phyloP scores from a whole-genome alignment of 306 rosid genomes.

The Prunus kanzakura region DNA sequence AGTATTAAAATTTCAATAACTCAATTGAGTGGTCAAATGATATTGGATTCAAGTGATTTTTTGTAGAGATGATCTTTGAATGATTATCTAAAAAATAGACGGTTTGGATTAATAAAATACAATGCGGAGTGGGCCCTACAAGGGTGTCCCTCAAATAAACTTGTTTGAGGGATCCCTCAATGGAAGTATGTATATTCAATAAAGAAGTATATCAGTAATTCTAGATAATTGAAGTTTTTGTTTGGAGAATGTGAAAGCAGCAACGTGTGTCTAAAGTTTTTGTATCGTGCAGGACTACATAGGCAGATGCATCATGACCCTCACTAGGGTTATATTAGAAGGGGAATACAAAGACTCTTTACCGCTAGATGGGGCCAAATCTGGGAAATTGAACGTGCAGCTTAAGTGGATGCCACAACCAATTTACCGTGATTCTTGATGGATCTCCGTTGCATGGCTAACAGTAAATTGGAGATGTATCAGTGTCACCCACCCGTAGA shows the following conservation, averaged over 20 bases:
- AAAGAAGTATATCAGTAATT: not conserved
- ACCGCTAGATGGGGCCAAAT: constrained; percentile 74
- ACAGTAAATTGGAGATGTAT: not conserved
- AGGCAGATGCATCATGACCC: constrained; percentile 91
- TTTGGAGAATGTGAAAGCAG: not conserved
- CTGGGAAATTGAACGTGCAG: constrained; percentile 73
- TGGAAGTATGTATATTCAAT: not conserved
- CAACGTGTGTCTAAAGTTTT: not conserved
- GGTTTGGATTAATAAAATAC: no score
- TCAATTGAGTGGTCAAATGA: no score
- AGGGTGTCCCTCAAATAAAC: no score
- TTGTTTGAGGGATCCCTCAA: no score
- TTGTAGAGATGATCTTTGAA: no score
- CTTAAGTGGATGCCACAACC: constrained; percentile 96
- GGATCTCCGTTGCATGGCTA: constrained; percentile 1
- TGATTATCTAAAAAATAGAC: no score
- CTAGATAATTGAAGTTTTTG: not conserved
- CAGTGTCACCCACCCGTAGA: not conserved
- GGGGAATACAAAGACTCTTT: constrained; percentile 79
- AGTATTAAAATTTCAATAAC: no score
- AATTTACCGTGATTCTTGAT: constrained; percentile 72
- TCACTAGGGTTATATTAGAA: constrained; percentile 79
- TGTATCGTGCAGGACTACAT: constrained; percentile 63
- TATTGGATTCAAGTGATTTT: no score
- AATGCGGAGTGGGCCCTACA: no score